Evolutionary conservation across 2,329 filamentous ascomycete species (phyloP).

Genomic region (Ambrosiella cleistominuta): DNA sequence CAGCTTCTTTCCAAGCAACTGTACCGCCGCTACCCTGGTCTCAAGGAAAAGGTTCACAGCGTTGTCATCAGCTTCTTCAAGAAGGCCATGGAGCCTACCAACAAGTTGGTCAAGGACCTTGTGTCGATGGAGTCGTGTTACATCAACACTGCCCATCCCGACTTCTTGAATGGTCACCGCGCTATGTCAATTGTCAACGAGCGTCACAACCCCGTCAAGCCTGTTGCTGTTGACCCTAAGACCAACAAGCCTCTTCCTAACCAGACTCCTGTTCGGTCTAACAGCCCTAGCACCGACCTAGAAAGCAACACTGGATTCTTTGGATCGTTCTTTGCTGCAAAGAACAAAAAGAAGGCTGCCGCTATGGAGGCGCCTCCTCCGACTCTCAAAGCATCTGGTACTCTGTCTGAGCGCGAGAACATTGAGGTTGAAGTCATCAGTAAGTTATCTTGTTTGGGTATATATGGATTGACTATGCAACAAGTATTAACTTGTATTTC

Average conservation of each 20-base stretch:
- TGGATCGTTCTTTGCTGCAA: slow-evolving; percentile 93
- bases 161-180: slow-evolving; percentile 92
- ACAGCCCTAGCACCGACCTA: slow-evolving; percentile 50
- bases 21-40: slow-evolving; percentile 77
- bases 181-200: slow-evolving; percentile 98
- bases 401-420: slow-evolving; percentile 78
- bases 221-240: slow-evolving; percentile 93
- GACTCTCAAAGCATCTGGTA: slow-evolving; percentile 84
- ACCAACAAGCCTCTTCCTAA: slow-evolving; percentile 80
- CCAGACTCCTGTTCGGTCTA: slow-evolving; percentile 50
- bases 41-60: slow-evolving; percentile 92
- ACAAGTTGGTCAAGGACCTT: slow-evolving; percentile 86
- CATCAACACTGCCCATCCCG: slow-evolving; percentile 94
- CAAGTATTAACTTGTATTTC: slow-evolving; percentile 3
- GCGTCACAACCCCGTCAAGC: slow-evolving; percentile 62
- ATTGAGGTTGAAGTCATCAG: slow-evolving; percentile 98
- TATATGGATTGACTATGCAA: background rate
- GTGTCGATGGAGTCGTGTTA: slow-evolving; percentile 94
- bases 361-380: slow-evolving; percentile 94
- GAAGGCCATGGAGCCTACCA: slow-evolving; percentile 94
- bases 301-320: slow-evolving; percentile 67
- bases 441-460: slow-evolving; percentile 30
- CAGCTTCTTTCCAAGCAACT: slow-evolving; percentile 77
- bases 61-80: slow-evolving; percentile 95
- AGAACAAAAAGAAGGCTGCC: slow-evolving; percentile 99